phyloP scores from a whole-genome alignment of 192 early-diverging fungal genomes.

The Endogone sp. region DNA sequence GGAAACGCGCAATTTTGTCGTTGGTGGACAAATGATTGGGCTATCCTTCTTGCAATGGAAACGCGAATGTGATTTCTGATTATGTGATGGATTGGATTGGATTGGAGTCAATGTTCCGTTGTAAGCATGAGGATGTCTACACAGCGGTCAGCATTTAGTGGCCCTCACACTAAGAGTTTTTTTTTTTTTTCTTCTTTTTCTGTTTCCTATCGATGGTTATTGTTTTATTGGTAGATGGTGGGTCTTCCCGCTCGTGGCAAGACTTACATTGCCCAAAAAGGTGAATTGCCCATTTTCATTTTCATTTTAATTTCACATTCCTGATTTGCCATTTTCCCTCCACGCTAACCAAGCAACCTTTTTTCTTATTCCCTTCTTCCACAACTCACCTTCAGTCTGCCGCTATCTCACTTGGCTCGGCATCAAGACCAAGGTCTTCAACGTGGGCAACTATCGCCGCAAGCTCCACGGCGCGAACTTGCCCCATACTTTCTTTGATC shows the following conservation, averaged over 20 bases:
- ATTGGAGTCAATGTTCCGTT: no score
- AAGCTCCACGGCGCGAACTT: conserved; percentile 79
- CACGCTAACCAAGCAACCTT: no score
- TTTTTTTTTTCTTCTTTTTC: background rate
- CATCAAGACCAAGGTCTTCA: conserved; percentile 90
- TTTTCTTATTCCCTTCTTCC: background rate
- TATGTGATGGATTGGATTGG: no score
- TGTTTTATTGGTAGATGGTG: conserved; percentile 64
- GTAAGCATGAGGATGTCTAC: no score
- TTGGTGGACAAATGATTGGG: no score
- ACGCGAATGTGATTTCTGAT: no score
- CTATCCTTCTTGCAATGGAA: no score
- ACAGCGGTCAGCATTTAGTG: no score
- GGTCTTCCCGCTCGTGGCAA: conserved; percentile 92
- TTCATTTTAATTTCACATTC: background rate
- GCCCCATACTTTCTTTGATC: conserved; percentile 90
- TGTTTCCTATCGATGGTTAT: background rate
- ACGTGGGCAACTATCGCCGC: conserved; percentile 98
- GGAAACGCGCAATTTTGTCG: no score
- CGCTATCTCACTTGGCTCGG: conserved; percentile 97
- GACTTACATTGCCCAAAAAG: conserved; percentile 93
- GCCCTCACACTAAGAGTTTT: no score
- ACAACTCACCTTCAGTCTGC: conserved; percentile 49
- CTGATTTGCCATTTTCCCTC: background rate
- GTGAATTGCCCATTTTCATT: no score